Evolutionary conservation across 768 basidiomycete genomes (phyloP), one percentile per base, ranked within the genome.

Genomic region (Collybia sordida): DNA sequence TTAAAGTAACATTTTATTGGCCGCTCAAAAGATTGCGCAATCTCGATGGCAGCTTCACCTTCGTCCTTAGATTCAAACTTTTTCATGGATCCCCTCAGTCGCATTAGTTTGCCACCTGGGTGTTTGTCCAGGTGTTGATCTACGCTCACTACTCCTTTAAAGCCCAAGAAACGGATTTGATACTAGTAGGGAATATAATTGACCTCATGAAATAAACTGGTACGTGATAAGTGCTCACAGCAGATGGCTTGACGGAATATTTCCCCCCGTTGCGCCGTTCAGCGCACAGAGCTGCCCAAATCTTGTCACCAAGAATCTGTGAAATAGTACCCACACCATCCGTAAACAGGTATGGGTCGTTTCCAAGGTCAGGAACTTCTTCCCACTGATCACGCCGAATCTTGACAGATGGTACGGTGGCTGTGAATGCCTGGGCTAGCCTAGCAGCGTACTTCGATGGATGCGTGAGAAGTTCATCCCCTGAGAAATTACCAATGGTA

Each of bases 401-500:
- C 18, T 62, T 64, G 17, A 91, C 81, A 1, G 88, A 87, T 0
- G 84, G 80, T 53, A 89, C 84, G 1, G 92, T 94, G 2, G 87
- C 85, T 0, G 88, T 89, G 59, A 94, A 92, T 0, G 88, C 88
- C 67, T 91, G 91, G 6, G 88, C 85, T 50, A 93, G 70, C 17
- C 92, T 80, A 12, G 92, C 92, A 5, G 90, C 92, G 57, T 81
- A 89, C 64, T 88, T 89, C 5, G 92, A 90, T 2, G 92, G 92
- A 19, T 67, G 71, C 39, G 63, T 65, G 24, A 83, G 67, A 8
- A 85, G 65, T 1, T 63, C 48, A 0, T 66, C 74, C 11, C 72
- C 74, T 6, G 72, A 64, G 61, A 93, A 94, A 57, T 90, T 75
- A 3, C 92, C 92, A 9, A 93, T 71, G 1, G 74, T 69, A 9